Evolutionary conservation across 768 basidiomycete genomes (phyloP).

Genomic region (Russula virescens): DNA sequence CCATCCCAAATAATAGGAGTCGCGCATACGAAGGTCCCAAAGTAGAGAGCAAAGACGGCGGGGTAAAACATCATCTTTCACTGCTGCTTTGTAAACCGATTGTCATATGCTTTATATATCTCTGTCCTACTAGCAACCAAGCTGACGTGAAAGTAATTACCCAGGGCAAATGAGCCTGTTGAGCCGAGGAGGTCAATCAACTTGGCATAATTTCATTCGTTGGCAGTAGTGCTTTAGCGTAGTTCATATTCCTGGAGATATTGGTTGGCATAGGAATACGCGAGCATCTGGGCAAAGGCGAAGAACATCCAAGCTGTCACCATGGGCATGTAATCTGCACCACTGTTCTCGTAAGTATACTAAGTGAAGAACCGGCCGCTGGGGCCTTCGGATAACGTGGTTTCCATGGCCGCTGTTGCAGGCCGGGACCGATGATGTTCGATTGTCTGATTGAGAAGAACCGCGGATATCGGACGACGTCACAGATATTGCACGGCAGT

Average conservation of each 20-base stretch:
- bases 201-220: neutral
- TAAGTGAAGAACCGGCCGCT: too few relatives aligned
- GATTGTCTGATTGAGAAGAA: too few relatives aligned
- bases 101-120: neutral
- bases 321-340: neutral
- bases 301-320: neutral
- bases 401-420: too few relatives aligned
- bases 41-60: neutral
- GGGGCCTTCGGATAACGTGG: too few relatives aligned
- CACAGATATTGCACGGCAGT: too few relatives aligned
- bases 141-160: too few relatives aligned
- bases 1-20: constrained; percentile 47
- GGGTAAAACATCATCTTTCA: constrained; percentile 2
- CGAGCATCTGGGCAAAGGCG: neutral
- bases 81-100: neutral
- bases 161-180: neutral
- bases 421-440: too few relatives aligned
- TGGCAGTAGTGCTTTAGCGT: neutral
- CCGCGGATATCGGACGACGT: too few relatives aligned
- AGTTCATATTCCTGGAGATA: neutral
- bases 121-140: too few relatives aligned
- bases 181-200: too few relatives aligned
- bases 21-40: constrained; percentile 22
- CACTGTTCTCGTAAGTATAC: too few relatives aligned
- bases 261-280: neutral